These are phyloP conservation scores for Exophiala sideris DNA, from an alignment of 2,329 filamentous ascomycete species.

Conservation along the genomic window DNA sequence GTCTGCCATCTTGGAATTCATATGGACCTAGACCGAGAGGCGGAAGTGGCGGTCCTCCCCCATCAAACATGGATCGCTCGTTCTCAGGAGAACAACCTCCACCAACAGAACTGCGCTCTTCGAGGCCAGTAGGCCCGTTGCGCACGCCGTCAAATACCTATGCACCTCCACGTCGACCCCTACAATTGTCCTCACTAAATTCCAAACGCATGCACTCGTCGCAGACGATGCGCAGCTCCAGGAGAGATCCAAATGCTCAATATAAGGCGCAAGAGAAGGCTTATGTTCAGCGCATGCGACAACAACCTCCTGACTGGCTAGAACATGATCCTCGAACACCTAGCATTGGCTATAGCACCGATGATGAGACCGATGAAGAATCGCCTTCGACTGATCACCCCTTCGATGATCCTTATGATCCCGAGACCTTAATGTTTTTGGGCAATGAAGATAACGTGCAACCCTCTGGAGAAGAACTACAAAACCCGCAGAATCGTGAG, in stretches of 20 bases:
- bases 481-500: conserved; percentile 82
- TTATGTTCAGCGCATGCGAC: conserved; percentile 86
- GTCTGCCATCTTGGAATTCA: conserved; percentile 36
- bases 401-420: conserved; percentile 83
- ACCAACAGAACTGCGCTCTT: conserved; percentile 46
- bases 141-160: conserved; percentile 78
- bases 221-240: conserved; percentile 52
- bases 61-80: conserved; percentile 33
- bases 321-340: conserved; percentile 63
- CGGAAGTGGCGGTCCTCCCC: conserved; percentile 40
- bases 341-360: conserved; percentile 60
- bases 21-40: conserved; percentile 42
- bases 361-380: conserved; percentile 68
- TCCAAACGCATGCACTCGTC: conserved; percentile 54
- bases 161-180: conserved; percentile 58
- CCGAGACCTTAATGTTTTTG: conserved; percentile 89
- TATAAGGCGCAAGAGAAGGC: conserved; percentile 87
- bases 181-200: conserved; percentile 46
- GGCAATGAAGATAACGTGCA: conserved; percentile 78
- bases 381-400: conserved; percentile 81
- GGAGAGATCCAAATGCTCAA: conserved; percentile 66
- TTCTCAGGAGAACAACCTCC: conserved; percentile 18
- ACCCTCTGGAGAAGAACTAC: conserved; percentile 83
- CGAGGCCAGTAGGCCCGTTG: conserved; percentile 65
- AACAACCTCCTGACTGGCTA: conserved; percentile 75